Percentiles rank a stretch among this genome's conserved stretches.
phyloP scores from a whole-genome alignment of 1,284 basidiomycete genomes.

The Rhizoctonia solani region DNA sequence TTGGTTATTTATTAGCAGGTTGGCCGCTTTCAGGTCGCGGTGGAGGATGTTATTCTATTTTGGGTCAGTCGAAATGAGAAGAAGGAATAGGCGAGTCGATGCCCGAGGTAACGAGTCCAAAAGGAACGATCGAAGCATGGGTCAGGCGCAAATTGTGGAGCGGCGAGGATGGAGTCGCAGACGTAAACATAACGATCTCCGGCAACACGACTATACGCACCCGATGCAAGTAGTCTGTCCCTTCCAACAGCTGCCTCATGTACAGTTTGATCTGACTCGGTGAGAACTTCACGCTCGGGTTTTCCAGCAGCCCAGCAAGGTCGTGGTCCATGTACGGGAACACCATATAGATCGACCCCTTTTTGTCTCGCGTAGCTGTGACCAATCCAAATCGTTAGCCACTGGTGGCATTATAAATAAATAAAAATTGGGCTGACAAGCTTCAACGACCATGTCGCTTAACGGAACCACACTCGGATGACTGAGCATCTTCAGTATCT shows the following conservation, averaged over 20 bases:
- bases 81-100: neutral
- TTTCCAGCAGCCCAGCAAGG: constrained; percentile 90
- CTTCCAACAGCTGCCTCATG: constrained; percentile 93
- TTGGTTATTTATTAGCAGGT: constrained; percentile 88
- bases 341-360: constrained; percentile 85
- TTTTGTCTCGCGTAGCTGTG: constrained; percentile 37
- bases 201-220: constrained; percentile 52
- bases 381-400: neutral
- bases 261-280: constrained; percentile 93
- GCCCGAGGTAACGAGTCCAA: too few species aligned
- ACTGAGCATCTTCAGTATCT: constrained; percentile 87
- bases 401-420: neutral
- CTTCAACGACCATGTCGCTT: constrained; percentile 79
- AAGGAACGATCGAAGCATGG: neutral
- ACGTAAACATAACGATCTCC: too few species aligned
- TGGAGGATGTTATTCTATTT: constrained; percentile 90
- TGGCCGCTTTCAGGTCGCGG: constrained; percentile 98
- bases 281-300: constrained; percentile 78
- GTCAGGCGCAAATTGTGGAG: neutral
- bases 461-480: constrained; percentile 89
- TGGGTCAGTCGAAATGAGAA: neutral
- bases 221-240: constrained; percentile 92
- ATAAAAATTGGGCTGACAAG: constrained; percentile 1
- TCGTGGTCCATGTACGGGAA: constrained; percentile 99
- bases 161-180: too few species aligned